Evolutionary conservation across 805 yeast genomes (phyloP).

Genomic region (Komagataella phaffii): DNA sequence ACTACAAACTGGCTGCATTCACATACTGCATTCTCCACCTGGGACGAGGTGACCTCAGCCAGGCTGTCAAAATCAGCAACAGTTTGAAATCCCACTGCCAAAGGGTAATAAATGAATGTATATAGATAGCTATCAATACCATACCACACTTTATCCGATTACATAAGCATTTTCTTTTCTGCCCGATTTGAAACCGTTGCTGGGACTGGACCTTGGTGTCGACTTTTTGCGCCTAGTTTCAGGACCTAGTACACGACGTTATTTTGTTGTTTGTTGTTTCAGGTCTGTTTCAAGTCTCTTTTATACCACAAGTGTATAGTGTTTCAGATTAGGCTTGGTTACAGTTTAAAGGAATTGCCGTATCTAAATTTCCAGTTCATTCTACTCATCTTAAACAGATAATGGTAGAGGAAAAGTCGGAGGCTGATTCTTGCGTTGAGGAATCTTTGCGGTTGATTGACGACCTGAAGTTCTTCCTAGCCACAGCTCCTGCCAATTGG

Average conservation of each 20-base stretch:
- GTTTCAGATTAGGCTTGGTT: background rate
- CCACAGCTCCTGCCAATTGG: conserved; percentile 95
- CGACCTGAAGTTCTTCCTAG: conserved; percentile 73
- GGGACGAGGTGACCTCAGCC: background rate
- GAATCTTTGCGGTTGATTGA: conserved; percentile 54
- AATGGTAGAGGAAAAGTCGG: background rate
- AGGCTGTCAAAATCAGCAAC: background rate
- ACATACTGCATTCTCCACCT: background rate
- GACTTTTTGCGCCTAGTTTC: background rate
- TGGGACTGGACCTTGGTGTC: no score
- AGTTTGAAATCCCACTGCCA: background rate
- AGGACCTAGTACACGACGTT: conserved; percentile 1
- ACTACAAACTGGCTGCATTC: background rate
- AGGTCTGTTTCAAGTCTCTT: background rate
- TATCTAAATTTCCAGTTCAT: background rate
- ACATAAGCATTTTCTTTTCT: background rate
- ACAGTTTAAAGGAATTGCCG: background rate
- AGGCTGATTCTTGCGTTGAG: conserved; percentile 12
- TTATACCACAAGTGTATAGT: background rate
- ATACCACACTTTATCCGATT: background rate
- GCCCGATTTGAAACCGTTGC: no score
- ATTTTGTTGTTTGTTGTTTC: background rate
- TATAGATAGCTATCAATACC: background rate
- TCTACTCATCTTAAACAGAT: background rate
- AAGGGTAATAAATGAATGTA: background rate